Base-by-base conservation (phyloP, 257 asterid genomes). In the Solanum commersonii region DNA sequence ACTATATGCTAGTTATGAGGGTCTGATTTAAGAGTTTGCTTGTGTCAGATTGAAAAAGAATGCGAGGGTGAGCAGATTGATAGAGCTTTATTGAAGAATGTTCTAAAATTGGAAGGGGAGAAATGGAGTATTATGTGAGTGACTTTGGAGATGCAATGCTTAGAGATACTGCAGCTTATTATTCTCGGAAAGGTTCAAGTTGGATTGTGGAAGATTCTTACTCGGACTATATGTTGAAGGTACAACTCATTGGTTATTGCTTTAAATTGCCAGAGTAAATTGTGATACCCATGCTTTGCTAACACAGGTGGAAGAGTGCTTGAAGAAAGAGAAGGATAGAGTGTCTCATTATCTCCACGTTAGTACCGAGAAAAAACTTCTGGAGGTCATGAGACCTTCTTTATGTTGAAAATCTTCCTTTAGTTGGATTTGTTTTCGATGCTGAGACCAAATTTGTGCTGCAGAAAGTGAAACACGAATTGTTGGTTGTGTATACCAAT, bases 121-220 rank as follows among this genome's bases (percentile, higher is more conserved):
- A 42, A 40, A 90, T 90, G 91, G 90, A 83, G 5, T 90, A 12
- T 79, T 91, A 92, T 52, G 88, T 40, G 31, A 70, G 84, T 42
- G 94, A 91, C 87, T 92, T 94, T 68, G 93, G 91, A 91, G 88
- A 13, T n/a, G 33, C 88, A 14, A 16, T 94, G 88, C 94, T 92
- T 38, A 60, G 63, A 5, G 94, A 88, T 29, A 89, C 96, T n/a
- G 89, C 91, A 52, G 71, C 87, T 27, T 94, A 88, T 91, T 94
- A 93, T 87, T 93, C 93, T 81, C 78, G 91, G 15, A 93, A 94
- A 87, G 93, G 95, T 8, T 93, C 95, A 34, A 90, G 67, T 40
- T 94, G 96, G 96, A 90, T 93, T 7, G 87, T 86, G 56, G 88
- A 92, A 44, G 92, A 92, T 89, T 92, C 98, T n/a, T 94, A 92